These are phyloP conservation scores for Marasmius tenuissimus DNA, from an alignment of 1,284 basidiomycete genomes.

Conservation along the genomic window DNA sequence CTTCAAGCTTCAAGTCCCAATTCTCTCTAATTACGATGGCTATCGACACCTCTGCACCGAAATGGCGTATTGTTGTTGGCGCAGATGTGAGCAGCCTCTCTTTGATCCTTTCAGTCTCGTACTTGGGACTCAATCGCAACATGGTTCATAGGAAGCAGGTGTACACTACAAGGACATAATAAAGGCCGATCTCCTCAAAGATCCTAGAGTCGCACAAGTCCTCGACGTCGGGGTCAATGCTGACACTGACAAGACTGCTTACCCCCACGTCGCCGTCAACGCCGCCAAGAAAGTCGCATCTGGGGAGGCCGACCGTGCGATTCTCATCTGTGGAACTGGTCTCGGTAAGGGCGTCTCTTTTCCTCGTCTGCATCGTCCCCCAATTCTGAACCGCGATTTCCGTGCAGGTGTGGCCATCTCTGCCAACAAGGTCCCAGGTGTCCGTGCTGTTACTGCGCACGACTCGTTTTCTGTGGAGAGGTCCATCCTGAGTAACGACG, in stretches of 20 bases:
- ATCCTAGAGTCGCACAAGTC: slow-evolving; percentile 13
- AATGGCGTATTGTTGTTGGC: slow-evolving; percentile 17
- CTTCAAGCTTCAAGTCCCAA: not conserved
- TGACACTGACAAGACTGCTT: slow-evolving; percentile 17
- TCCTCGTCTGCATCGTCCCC: not conserved
- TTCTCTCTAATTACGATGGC: not conserved
- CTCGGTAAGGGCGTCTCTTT: slow-evolving; percentile 10
- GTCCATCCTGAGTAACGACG: slow-evolving; percentile 17
- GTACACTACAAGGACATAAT: slow-evolving; percentile 15
- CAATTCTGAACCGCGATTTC: not conserved
- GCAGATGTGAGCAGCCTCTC: slow-evolving; percentile 15
- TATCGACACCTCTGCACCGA: not conserved
- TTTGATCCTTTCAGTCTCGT: not conserved
- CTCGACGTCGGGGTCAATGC: slow-evolving; percentile 17
- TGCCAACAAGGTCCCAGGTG: slow-evolving; percentile 19
- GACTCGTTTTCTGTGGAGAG: slow-evolving; percentile 20
- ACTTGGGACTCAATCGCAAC: not conserved
- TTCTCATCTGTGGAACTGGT: slow-evolving; percentile 19
- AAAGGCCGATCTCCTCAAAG: slow-evolving; percentile 18
- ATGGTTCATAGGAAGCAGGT: slow-evolving; percentile 14
- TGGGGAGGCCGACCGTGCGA: slow-evolving; percentile 16
- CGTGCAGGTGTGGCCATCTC: slow-evolving; percentile 19
- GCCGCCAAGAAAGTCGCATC: slow-evolving; percentile 15
- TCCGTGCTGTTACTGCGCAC: slow-evolving; percentile 20
- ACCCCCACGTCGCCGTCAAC: slow-evolving; percentile 18